Conservation (phyloP, 768 basidiomycete species). For the Termitomyces sp. region DNA sequence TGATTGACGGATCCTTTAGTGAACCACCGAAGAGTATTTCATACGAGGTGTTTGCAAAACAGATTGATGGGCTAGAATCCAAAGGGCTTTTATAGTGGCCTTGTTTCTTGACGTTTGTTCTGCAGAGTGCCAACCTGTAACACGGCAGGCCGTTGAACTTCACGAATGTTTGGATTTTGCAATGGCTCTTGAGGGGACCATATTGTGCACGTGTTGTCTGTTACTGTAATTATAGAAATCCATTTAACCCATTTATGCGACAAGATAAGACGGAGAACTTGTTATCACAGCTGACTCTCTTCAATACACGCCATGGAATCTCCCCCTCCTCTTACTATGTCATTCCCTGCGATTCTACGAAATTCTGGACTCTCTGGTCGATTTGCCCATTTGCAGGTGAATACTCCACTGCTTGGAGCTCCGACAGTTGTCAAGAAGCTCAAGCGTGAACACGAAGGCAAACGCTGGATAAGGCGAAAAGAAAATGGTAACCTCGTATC, state of each 20-base stretch:
- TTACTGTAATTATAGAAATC: neutral
- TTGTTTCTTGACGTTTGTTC: neutral
- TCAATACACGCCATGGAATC: constrained; percentile 8
- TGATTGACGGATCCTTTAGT: constrained; percentile 1
- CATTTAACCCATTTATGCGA: neutral
- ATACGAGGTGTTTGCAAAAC: constrained; percentile 16
- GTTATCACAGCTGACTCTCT: neutral
- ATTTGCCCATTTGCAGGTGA: constrained; percentile 45
- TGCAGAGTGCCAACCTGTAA: neutral
- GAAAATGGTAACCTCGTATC: constrained; percentile 58
- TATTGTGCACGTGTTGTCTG: neutral
- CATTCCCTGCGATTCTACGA: constrained; percentile 68
- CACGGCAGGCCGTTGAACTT: neutral
- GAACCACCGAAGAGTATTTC: constrained; percentile 15
- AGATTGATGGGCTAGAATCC: constrained; percentile 9
- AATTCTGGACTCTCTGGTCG: constrained; percentile 47
- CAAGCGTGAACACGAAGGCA: constrained; percentile 62
- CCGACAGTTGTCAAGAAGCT: constrained; percentile 29
- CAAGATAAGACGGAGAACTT: constrained; percentile 4
- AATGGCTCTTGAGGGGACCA: neutral
- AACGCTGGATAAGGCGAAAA: constrained; percentile 69
- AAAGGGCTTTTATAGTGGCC: neutral
- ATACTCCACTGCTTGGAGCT: constrained; percentile 5
- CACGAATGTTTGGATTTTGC: neutral
- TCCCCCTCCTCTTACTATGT: constrained; percentile 50